Base-by-base conservation (phyloP, 345 rosid species). In the Carallia pectinifolia region DNA sequence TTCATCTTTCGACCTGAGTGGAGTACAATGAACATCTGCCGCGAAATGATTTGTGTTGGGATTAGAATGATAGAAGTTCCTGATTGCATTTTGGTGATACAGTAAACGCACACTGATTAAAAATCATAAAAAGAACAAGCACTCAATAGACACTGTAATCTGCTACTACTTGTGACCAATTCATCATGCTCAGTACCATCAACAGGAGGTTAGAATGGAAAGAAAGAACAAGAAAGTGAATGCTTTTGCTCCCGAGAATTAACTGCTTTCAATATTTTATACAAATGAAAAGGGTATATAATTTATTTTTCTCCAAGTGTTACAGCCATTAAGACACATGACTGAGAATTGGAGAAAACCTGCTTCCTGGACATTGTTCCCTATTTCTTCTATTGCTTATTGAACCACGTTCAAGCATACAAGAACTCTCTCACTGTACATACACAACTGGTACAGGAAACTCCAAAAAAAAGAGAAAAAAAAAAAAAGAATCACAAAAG, bases 361-460 rank as follows among this genome's bases (percentile, higher is more conserved):
- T 54, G 36, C 62, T 53, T 19, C 18, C 23, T 19, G 63, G 71
- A 70, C 56, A 62, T 23, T 67, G 30, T 58, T 44, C 44, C 48
- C 68, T 31, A 7, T 62, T 61, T 54, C 38, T 55, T 50, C 19
- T 58, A 54, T 66, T 62, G 68, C 48, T 12, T 19, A 23, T 44
- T 65, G 61, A 34, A 73, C 29, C 60, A 7, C 3, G 50, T 12
- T 10, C 16, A 60, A 61, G 61, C 67, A 68, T 39, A 58, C 31
- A 59, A 54, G 61, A 47, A 71, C 65, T 50, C 64, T 68, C 40
- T 78, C 70, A 56, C 78, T 81, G 74, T 87, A 85, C 85, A 80
- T 59, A 84, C 74, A 16, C 69, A 75, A 61, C 72, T 64, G 72
- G 67, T 7, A 36, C n/a, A 44, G 13, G 15, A 36, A 65, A 48